Evolutionary conservation across 2,329 filamentous ascomycete genomes (phyloP).

Genomic region (Helotiales sp.): DNA sequence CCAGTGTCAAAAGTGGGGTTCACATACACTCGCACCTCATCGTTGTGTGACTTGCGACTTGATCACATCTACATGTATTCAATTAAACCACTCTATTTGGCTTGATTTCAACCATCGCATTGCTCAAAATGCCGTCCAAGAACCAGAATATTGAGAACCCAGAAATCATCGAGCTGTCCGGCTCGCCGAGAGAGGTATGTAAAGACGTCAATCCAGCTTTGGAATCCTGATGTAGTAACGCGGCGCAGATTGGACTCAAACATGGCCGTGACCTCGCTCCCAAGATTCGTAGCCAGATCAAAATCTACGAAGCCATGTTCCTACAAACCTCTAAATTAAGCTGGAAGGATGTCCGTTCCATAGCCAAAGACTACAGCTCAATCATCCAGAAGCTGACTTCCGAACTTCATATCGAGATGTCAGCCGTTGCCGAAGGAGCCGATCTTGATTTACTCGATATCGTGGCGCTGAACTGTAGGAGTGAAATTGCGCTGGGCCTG

Average conservation of each 20-base stretch:
- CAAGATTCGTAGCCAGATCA: conserved; percentile 43
- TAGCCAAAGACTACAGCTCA: conserved; percentile 19
- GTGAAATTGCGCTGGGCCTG: conserved; percentile 55
- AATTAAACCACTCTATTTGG: background rate
- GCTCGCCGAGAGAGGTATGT: conserved; percentile 12
- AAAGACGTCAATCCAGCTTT: background rate
- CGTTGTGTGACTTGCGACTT: background rate
- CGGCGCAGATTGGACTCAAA: conserved; percentile 15
- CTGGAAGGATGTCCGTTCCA: conserved; percentile 38
- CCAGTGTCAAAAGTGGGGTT: conserved; percentile 1
- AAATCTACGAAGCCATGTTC: conserved; percentile 45
- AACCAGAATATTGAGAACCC: background rate
- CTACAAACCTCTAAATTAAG: conserved; percentile 40
- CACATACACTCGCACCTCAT: background rate
- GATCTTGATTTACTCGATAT: conserved; percentile 48
- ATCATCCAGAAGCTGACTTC: conserved; percentile 23
- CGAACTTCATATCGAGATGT: conserved; percentile 43
- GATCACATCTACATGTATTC: background rate
- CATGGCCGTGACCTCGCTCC: conserved; percentile 20
- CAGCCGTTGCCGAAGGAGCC: conserved; percentile 53
- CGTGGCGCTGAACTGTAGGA: conserved; percentile 55
- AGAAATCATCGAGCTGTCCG: conserved; percentile 14
- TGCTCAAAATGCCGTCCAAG: conserved; percentile 11
- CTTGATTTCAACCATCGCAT: background rate
- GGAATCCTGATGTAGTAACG: background rate